Base-by-base conservation (phyloP, 371 early-diverging fungal species). In the Mortierella sp. region DNA sequence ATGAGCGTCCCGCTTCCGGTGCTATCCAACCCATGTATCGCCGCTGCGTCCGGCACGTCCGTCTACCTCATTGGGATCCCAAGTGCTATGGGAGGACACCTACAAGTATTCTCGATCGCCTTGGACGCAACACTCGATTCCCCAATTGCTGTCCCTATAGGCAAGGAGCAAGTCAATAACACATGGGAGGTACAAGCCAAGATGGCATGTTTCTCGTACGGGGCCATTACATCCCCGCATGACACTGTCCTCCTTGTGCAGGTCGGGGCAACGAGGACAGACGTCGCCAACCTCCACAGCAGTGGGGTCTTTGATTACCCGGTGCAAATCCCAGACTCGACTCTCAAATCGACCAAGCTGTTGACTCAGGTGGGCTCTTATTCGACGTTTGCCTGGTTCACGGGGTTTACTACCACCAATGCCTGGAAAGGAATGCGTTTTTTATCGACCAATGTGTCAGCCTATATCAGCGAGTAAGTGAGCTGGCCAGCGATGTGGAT, bases 271-370 rank as follows among this genome's bases (percentile, higher is more conserved):
- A 35, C 21, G 29, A 32, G 29, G 38, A 63, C 63, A 32, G 18
- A 63, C 63, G 63, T 63, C 18, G 29, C 63, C 5, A 63, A 63
- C 35, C 63, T 63, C 35, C 63, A 16, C 11, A 63, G 63, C 63
- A 63, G 21, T 29, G 63, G 63, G 8, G 63, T 35, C 63, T 63
- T 63, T 63, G 63, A 63, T 35, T 38, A 63, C 21, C 63, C 63
- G 1, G 38, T 63, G 2, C 63, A 14, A 4, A 63, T 63, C 35
- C 35, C 63, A 21, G 63, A 35, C 14, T 29, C 63, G 6, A 32
- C 63, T 21, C 21, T 63, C 32, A 63, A 35, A 63, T 63, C 63
- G 35, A 32, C 38, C 10, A 63, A 35, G 21, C 16, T 35, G 35
- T 16, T 63, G 63, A 63, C 63, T 35, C 63, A 63, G 29, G 63